Conservation (phyloP, 257 asterid genomes). For the Paraleonurus japonicus region DNA sequence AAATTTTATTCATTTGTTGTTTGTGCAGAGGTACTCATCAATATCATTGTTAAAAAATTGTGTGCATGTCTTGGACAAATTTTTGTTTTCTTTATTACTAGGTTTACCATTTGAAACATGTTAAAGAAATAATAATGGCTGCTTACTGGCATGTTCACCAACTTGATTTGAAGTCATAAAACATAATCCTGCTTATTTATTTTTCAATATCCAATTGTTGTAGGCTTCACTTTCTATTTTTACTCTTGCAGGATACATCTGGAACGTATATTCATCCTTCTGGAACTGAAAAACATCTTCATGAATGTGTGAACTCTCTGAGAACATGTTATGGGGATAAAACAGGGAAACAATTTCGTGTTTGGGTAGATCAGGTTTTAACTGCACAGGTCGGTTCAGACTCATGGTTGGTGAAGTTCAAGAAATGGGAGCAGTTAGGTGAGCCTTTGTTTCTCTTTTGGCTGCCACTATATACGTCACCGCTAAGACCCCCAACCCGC, state of each 20-base stretch:
- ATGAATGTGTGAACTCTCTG: slow-evolving; percentile 51
- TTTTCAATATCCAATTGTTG: background rate
- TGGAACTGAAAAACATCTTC: slow-evolving; percentile 65
- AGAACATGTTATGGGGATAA: slow-evolving; percentile 63
- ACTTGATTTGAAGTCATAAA: background rate
- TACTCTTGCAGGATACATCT: slow-evolving; percentile 56
- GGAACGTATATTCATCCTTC: slow-evolving; percentile 72
- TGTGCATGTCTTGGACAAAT: background rate
- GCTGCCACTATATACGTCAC: background rate
- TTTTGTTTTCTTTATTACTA: too few species aligned
- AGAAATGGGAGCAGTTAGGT: slow-evolving; percentile 94
- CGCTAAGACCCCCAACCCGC: too few species aligned
- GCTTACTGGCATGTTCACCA: background rate
- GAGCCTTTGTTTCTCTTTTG: slow-evolving; percentile 23
- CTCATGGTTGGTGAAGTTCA: slow-evolving; percentile 81
- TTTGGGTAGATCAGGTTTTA: slow-evolving; percentile 93
- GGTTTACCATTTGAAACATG: background rate
- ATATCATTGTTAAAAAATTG: background rate
- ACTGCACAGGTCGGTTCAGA: slow-evolving; percentile 63
- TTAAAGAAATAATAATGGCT: background rate
- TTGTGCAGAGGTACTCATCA: background rate
- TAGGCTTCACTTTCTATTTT: slow-evolving; percentile 10
- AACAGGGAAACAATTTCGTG: slow-evolving; percentile 59
- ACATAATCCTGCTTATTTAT: background rate
- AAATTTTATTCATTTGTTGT: background rate